Base-by-base conservation (phyloP, 441 rosid species). In the Aquilaria agallochum region DNA sequence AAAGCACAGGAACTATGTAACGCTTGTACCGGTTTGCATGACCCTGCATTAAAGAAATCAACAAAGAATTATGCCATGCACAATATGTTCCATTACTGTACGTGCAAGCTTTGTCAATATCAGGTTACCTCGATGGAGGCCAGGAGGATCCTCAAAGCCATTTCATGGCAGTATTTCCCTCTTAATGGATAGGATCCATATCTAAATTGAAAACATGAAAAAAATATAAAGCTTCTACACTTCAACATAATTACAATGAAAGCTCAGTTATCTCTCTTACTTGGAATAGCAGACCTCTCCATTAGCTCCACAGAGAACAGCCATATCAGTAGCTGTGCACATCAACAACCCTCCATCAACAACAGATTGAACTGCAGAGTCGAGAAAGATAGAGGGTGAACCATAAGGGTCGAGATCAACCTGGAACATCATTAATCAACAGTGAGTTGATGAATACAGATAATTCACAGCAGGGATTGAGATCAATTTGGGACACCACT, bases 321-420 rank as follows among this genome's bases (percentile, higher is more conserved):
- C 98, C 97, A 95, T 82, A 74, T 95, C 99, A 60, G 99, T 95
- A 65, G 98, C 99, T 56, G 99, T 95, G 75, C 99, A 95, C 97
- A 95, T 86, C 61, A 95, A 80, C 76, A 92, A 58, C 74, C 98
- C 99, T 63, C 98, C 99, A 81, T 95, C 98, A 59, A 66, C 89
- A 76, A 90, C 98, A 55, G 93, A 89, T 64, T 95, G 99, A 70
- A 95, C 89, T 47, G 99, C 98, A 51, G 97, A 90, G 71, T 95
- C 99, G 80, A 95, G 85, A 78, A 95, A 95, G 31, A 90, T 70
- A 14, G 99, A 89, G 46, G 99, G 99, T 1, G 99, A 81, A 69
- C 99, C 99, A 63, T 95, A 95, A 63, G 99, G 99, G 80, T 95
- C 99, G 55, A 92, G 96, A 84, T 95, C 99, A 82, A 95, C 98